Evolutionary conservation across 495 filamentous ascomycete species (phyloP).

Genomic region (Lophiotrema nucula): DNA sequence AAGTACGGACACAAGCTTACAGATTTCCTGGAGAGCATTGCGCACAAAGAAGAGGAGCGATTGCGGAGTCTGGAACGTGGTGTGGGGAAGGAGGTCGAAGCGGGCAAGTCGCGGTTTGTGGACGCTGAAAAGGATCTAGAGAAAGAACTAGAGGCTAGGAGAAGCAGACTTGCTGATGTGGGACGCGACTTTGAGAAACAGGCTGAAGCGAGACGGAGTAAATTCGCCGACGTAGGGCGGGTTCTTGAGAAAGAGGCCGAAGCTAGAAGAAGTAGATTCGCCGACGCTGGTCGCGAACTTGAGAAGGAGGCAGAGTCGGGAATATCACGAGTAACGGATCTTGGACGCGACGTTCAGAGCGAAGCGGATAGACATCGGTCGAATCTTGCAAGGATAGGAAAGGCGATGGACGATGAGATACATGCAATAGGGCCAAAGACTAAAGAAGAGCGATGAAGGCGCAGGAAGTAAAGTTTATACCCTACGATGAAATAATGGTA

Average conservation of each 20-base stretch:
- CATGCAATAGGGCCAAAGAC: not conserved
- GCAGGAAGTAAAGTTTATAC: no score
- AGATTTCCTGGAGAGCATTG: slow-evolving; percentile 10
- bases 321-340: not conserved
- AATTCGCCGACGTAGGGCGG: not conserved
- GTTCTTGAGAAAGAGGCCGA: not conserved
- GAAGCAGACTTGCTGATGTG: not conserved
- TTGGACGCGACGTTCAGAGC: not conserved
- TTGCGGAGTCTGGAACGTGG: not conserved
- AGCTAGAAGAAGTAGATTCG: not conserved
- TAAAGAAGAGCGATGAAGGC: not conserved
- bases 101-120: not conserved
- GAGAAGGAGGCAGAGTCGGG: slow-evolving; percentile 3
- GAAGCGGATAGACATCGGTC: not conserved
- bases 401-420: not conserved
- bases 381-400: not conserved
- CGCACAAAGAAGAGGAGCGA: slow-evolving; percentile 16
- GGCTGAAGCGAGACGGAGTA: not conserved
- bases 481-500: no score
- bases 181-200: slow-evolving; percentile 3
- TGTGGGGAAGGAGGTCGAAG: not conserved
- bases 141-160: not conserved
- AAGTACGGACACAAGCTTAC: slow-evolving; percentile 15
- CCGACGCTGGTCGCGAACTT: not conserved
- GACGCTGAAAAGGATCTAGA: not conserved